Evolutionary conservation across 805 yeast genomes (phyloP).

Genomic region (Pichia californica): DNA sequence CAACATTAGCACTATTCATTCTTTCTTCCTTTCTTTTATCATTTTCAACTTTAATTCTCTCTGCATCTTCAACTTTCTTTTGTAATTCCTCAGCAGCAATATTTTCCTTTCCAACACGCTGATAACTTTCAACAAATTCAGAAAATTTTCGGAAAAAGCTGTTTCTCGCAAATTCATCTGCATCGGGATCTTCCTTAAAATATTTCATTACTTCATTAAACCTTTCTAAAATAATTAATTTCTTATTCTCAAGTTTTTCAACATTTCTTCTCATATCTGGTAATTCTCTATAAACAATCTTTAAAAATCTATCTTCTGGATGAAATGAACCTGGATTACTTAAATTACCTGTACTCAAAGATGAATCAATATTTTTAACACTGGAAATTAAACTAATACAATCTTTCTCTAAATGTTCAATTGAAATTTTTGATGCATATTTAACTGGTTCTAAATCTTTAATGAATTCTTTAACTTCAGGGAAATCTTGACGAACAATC

Average conservation of each 20-base stretch:
- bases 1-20: constrained; percentile 25
- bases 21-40: constrained; percentile 39
- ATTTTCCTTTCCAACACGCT: constrained; percentile 75
- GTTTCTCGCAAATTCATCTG: constrained; percentile 58
- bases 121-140: constrained; percentile 72
- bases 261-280: constrained; percentile 72
- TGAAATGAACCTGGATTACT: constrained; percentile 75
- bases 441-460: constrained; percentile 58
- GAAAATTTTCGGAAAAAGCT: constrained; percentile 74
- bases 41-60: constrained; percentile 29
- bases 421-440: constrained; percentile 63
- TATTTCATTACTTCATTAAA: constrained; percentile 68
- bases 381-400: constrained; percentile 56
- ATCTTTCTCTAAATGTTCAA: constrained; percentile 75
- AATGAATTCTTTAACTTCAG: constrained; percentile 68
- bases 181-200: constrained; percentile 80
- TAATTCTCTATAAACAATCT: constrained; percentile 54
- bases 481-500: constrained; percentile 76
- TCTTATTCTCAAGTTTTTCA: constrained; percentile 56
- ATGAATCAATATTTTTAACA: constrained; percentile 63
- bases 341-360: constrained; percentile 76
- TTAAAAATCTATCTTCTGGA: constrained; percentile 70
- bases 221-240: constrained; percentile 54
- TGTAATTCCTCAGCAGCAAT: constrained; percentile 70
- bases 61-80: constrained; percentile 46